phyloP scores from a whole-genome alignment of 495 filamentous ascomycete genomes.

The Tuber aestivum region DNA sequence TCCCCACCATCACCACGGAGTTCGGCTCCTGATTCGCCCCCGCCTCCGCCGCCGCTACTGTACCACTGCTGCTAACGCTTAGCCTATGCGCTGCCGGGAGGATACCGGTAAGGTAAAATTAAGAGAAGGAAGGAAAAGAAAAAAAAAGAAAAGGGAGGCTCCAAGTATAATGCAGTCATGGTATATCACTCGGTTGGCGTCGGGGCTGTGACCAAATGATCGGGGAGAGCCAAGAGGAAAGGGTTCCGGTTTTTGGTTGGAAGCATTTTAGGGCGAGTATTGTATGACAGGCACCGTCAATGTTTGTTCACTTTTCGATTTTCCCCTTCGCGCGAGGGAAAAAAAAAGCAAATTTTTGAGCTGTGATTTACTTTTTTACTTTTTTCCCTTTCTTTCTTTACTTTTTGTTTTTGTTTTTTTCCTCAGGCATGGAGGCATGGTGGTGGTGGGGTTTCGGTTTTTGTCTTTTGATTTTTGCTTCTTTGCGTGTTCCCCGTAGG shows the following conservation, averaged over 20 bases:
- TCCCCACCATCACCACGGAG: neutral
- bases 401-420: neutral
- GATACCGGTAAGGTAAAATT: neutral
- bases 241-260: neutral
- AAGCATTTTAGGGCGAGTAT: neutral
- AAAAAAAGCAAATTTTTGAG: neutral
- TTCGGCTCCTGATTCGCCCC: neutral
- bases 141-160: neutral
- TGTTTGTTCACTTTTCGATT: slow-evolving; percentile 1
- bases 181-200: neutral
- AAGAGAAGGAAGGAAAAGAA: neutral
- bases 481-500: neutral
- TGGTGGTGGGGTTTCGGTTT: too few relatives aligned
- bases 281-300: neutral
- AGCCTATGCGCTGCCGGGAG: neutral
- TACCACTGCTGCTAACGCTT: neutral
- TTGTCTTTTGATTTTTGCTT: neutral
- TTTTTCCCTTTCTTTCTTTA: neutral
- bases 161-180: neutral
- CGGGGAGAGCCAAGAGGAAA: neutral
- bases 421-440: neutral
- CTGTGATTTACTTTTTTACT: neutral
- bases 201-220: neutral
- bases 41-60: neutral
- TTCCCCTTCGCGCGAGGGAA: neutral